Conservation (phyloP, 352 stramenopile genomes). For the Globisporangium orthogonon region DNA sequence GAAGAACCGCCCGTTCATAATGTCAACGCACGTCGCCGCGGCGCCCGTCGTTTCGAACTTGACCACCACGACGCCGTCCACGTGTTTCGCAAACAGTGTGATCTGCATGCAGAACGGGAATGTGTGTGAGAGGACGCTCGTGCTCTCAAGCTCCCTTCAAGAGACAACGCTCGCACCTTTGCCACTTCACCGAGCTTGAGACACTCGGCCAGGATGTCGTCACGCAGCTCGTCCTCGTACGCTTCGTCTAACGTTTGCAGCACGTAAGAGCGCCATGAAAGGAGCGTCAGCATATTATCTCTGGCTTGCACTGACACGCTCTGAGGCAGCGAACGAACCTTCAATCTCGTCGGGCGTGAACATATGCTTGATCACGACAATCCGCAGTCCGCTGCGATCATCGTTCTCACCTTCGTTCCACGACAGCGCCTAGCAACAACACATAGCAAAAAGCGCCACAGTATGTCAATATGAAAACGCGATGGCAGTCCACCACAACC, state of each 20-base stretch:
- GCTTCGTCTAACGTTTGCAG: slow-evolving; percentile 31
- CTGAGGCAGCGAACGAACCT: slow-evolving; percentile 16
- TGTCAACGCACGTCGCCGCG: slow-evolving; percentile 81
- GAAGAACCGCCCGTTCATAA: slow-evolving; percentile 89
- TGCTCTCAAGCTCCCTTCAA: background rate
- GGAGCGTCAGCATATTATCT: background rate
- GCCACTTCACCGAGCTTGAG: slow-evolving; percentile 81
- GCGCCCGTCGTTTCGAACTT: slow-evolving; percentile 89
- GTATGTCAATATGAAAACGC: background rate
- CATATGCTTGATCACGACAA: slow-evolving; percentile 96
- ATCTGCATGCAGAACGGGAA: slow-evolving; percentile 59
- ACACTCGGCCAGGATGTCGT: slow-evolving; percentile 80
- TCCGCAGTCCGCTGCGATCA: slow-evolving; percentile 88
- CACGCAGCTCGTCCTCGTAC: slow-evolving; percentile 68
- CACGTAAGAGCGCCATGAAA: background rate
- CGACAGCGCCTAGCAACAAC: slow-evolving; percentile 79
- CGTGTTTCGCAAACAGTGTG: slow-evolving; percentile 93
- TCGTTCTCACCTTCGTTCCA: slow-evolving; percentile 94
- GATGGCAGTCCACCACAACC: background rate
- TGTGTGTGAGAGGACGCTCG: slow-evolving; percentile 5
- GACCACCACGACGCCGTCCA: slow-evolving; percentile 90
- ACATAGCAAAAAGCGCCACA: background rate
- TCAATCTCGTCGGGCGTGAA: slow-evolving; percentile 88
- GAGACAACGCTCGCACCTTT: slow-evolving; percentile 31
- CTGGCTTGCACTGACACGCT: background rate